Conservation (phyloP, 768 basidiomycete genomes). For the Ephemerocybe angulata region DNA sequence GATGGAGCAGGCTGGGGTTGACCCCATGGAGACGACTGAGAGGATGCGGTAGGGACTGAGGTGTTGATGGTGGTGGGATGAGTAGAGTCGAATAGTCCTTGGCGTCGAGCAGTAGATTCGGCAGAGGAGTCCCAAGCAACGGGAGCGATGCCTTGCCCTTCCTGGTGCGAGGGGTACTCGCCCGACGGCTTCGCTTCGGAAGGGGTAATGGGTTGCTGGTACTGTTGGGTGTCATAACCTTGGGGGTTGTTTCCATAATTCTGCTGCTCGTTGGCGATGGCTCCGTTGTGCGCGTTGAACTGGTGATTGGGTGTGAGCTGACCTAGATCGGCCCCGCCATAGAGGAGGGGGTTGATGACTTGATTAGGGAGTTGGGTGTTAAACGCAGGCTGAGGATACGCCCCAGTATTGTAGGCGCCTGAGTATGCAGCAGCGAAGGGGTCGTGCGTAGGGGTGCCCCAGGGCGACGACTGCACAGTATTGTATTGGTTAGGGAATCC, state of each 20-base stretch:
- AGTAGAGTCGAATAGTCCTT: conserved; percentile 40
- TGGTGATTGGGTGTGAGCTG: not conserved
- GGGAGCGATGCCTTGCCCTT: not conserved
- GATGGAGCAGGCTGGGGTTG: conserved; percentile 24
- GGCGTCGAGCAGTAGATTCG: conserved; percentile 27
- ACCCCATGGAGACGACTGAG: conserved; percentile 38
- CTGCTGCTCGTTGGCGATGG: not conserved
- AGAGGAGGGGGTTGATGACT: conserved; percentile 2
- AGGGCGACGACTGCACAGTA: conserved; percentile 12
- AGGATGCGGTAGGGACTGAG: conserved; percentile 18
- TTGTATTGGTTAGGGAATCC: conserved; percentile 11
- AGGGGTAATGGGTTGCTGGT: not conserved
- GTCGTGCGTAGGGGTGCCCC: conserved; percentile 10
- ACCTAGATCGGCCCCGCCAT: not conserved
- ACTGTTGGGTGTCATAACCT: not conserved
- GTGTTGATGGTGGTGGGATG: conserved; percentile 42
- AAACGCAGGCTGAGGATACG: not conserved
- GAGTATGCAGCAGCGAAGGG: conserved; percentile 1
- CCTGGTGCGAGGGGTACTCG: too few relatives aligned
- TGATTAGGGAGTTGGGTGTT: conserved; percentile 1
- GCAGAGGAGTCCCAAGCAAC: conserved; percentile 7
- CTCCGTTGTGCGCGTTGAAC: not conserved
- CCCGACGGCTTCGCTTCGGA: not conserved
- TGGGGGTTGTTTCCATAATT: not conserved
- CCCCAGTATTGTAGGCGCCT: not conserved